Evolutionary conservation across 2,329 filamentous ascomycete species (phyloP).

Genomic region (Sporothrix inflata): DNA sequence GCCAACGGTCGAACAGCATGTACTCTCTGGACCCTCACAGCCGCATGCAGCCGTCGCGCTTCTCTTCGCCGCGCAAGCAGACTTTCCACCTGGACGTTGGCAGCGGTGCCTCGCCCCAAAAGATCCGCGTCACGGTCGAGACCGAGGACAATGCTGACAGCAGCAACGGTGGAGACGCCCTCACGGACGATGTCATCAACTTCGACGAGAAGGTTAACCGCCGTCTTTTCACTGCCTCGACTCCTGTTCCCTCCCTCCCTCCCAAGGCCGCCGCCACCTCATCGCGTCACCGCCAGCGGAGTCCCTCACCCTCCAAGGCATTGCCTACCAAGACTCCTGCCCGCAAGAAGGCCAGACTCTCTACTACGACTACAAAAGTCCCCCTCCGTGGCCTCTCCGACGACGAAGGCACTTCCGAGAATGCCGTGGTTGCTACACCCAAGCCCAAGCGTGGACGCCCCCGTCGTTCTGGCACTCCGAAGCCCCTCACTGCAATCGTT

Average conservation of each 20-base stretch:
- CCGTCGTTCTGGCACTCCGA: slow-evolving; percentile 57
- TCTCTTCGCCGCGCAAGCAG: slow-evolving; percentile 56
- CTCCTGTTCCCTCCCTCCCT: slow-evolving; percentile 42
- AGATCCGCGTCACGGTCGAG: slow-evolving; percentile 60
- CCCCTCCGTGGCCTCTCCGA: slow-evolving; percentile 53
- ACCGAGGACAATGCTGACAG: slow-evolving; percentile 44
- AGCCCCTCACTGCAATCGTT: slow-evolving; percentile 48
- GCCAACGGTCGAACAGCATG: slow-evolving; percentile 40
- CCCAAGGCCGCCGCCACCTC: not conserved
- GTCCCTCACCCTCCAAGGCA: slow-evolving; percentile 26
- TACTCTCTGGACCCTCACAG: slow-evolving; percentile 24
- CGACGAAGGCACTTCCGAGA: slow-evolving; percentile 44
- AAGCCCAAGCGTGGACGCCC: slow-evolving; percentile 40
- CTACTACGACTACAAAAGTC: slow-evolving; percentile 39
- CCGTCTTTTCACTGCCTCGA: slow-evolving; percentile 43
- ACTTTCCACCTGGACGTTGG: slow-evolving; percentile 62
- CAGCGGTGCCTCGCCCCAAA: slow-evolving; percentile 53
- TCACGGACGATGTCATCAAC: not conserved
- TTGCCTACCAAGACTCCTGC: slow-evolving; percentile 50
- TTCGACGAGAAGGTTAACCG: slow-evolving; percentile 39
- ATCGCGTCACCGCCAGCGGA: slow-evolving; percentile 21
- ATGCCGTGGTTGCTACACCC: slow-evolving; percentile 39
- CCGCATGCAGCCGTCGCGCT: slow-evolving; percentile 25
- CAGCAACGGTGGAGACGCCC: not conserved
- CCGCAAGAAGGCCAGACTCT: slow-evolving; percentile 2